These are phyloP conservation scores for Leptomonas seymouri DNA, from an alignment of 208 protist genomes.

Conservation along the genomic window DNA sequence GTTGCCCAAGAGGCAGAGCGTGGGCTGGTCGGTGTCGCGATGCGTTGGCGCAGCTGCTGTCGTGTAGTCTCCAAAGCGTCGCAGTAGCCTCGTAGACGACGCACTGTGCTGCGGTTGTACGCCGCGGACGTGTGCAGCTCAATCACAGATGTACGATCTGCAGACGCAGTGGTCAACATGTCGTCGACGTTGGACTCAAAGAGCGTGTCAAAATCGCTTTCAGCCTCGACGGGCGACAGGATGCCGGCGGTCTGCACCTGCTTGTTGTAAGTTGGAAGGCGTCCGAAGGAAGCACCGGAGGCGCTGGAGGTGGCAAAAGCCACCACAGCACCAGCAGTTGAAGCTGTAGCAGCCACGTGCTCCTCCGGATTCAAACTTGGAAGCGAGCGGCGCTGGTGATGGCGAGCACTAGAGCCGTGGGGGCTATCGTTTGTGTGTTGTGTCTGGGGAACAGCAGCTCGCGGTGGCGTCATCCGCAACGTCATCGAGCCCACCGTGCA, in stretches of 20 bases:
- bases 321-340: no score
- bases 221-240: conserved; percentile 12
- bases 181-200: conserved; percentile 13
- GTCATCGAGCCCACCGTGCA: conserved; percentile 3
- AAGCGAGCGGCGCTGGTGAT: not conserved
- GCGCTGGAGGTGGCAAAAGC: not conserved
- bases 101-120: conserved; percentile 42
- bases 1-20: not conserved
- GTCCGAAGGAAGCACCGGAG: conserved; percentile 7
- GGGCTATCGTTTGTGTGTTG: not conserved
- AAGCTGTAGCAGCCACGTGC: not conserved
- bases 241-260: conserved; percentile 36
- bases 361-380: not conserved
- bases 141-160: conserved; percentile 39
- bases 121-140: conserved; percentile 45
- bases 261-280: conserved; percentile 25
- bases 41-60: conserved; percentile 27
- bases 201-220: not conserved
- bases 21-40: not conserved
- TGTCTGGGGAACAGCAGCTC: not conserved
- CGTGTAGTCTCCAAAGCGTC: conserved; percentile 36
- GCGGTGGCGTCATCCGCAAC: not conserved
- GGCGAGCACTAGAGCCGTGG: not conserved
- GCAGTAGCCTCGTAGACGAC: conserved; percentile 44
- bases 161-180: not conserved